Evolutionary conservation across 208 protist genomes (phyloP).

Genomic region (Strigomonas galati): DNA sequence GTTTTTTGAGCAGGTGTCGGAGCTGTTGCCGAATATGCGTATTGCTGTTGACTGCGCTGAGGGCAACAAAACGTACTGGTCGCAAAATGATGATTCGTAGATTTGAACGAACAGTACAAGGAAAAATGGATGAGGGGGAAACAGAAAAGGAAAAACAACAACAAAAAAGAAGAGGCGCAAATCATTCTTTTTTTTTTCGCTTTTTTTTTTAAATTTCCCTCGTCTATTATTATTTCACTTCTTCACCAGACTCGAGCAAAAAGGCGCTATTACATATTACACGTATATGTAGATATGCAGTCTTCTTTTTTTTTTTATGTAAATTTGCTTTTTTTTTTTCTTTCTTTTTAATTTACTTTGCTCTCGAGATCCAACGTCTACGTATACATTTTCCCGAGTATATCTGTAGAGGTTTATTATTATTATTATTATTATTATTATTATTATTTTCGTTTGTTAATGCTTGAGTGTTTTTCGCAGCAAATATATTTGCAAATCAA

Average conservation of each 20-base stretch:
- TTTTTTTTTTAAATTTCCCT: constrained; percentile 9
- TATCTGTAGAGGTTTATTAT: background rate
- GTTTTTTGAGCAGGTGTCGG: constrained; percentile 83
- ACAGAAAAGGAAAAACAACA: background rate
- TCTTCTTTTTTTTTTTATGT: constrained; percentile 6
- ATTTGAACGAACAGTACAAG: too few relatives aligned
- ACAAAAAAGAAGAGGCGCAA: background rate
- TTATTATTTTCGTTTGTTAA: constrained; percentile 16
- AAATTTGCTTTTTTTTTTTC: background rate
- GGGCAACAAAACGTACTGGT: constrained; percentile 83
- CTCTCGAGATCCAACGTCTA: background rate
- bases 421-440: constrained; percentile 12
- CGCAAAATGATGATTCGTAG: constrained; percentile 49
- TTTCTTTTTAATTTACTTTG: background rate
- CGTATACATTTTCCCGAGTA: too few relatives aligned
- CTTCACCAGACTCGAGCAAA: too few relatives aligned
- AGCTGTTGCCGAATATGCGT: constrained; percentile 82
- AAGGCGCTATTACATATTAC: background rate
- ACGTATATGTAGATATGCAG: background rate
- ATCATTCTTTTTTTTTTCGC: constrained; percentile 5
- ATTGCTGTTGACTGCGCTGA: constrained; percentile 75
- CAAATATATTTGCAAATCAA: background rate
- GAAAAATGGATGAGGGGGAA: too few relatives aligned
- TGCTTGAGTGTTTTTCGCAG: constrained; percentile 2
- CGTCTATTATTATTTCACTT: background rate